Percentiles rank a stretch among this genome's conserved stretches.
Conservation (phyloP, 2,329 filamentous ascomycete species). For the Thelonectria rubi region DNA sequence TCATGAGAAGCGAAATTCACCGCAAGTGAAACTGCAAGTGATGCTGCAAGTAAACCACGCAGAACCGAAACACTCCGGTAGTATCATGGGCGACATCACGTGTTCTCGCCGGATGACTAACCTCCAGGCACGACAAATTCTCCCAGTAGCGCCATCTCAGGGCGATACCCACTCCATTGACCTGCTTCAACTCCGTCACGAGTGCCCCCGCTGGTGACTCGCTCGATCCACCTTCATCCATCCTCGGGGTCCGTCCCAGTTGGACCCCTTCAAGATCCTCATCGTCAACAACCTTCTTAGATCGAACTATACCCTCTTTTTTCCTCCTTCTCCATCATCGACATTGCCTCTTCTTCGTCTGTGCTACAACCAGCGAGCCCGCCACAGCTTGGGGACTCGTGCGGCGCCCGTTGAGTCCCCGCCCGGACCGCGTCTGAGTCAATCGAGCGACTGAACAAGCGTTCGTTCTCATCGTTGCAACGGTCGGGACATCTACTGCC, state of each 20-base stretch:
- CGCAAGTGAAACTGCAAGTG: neutral
- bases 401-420: neutral
- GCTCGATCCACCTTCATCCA: constrained; percentile 44
- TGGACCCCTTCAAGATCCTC: constrained; percentile 45
- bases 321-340: constrained; percentile 4
- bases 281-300: constrained; percentile 24
- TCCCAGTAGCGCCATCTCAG: constrained; percentile 28
- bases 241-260: constrained; percentile 49
- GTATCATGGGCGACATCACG: constrained; percentile 19
- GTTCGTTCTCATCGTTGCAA: constrained; percentile 13
- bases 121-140: neutral
- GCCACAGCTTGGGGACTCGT: neutral
- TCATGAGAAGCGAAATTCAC: too few relatives aligned
- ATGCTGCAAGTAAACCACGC: too few relatives aligned
- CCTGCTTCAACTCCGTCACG: constrained; percentile 42
- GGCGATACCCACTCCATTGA: constrained; percentile 15
- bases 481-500: neutral
- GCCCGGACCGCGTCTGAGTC: constrained; percentile 5
- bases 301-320: constrained; percentile 24
- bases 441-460: constrained; percentile 24
- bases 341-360: neutral
- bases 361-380: neutral
- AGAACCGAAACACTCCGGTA: too few relatives aligned
- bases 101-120: constrained; percentile 34
- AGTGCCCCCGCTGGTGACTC: constrained; percentile 51